Base-by-base conservation (phyloP, 192 early-diverging fungal species). In the Coemansia sp. region DNA sequence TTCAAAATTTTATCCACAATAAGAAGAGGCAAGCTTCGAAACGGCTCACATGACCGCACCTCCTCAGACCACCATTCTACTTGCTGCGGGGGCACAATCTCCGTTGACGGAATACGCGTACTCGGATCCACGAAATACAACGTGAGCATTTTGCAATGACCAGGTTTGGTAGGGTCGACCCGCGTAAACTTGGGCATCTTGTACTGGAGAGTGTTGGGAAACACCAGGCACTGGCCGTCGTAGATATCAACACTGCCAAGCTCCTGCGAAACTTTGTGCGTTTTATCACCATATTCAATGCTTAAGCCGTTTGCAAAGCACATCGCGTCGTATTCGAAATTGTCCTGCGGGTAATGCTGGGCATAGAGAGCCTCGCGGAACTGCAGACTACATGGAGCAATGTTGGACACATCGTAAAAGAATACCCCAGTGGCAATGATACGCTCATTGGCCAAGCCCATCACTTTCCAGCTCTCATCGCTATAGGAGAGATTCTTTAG, bases 161-260 rank as follows among this genome's bases (percentile, higher is more conserved):
- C 91, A 0, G 85, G 81, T n/a, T 79, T 82, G 20, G 77, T 72
- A 47, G 65, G 55, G 59, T 90, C 86, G 4, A 20, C 67, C 8
- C 89, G 74, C 22, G 57, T 61, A 55, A 92, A 88, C 0, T 78
- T 74, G 8, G 82, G 77, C 1, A 90, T 83, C 15, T 78, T 52
- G 71, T 90, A 89, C 70, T 91, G 91, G 59, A 75, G 81, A 3
- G 65, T 63, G 76, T 91, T 92, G 5, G 90, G 88, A 70, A 88
- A 92, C 13, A 77, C 87, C 29, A 91, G 66, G 66, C 80, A 82
- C 11, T 85, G 89, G 10, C 86, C 87, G 42, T 80, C 38, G 3
- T 40, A 22, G 24, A 83, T 85, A 3, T 72, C 24, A 24, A 24
- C 24, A 24, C 24, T 24, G 24, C 24, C 24, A 24, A 24, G 24